Evolutionary conservation across 2,329 filamentous ascomycete genomes (phyloP).

Genomic region (Ceratocystis variospora): DNA sequence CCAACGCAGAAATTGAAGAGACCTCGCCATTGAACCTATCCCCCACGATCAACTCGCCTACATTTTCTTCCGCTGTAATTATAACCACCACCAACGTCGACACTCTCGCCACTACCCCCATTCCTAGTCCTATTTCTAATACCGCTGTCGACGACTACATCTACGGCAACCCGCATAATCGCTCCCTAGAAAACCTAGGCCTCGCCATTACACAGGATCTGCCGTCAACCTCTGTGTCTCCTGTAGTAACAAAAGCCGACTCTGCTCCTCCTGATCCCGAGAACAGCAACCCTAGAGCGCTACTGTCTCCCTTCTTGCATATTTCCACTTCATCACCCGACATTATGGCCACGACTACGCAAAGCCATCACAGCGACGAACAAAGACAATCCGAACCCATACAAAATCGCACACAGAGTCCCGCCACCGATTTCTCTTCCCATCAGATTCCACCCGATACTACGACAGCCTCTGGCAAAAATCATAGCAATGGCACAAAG

Average conservation of each 20-base stretch:
- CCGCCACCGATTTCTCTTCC: not conserved
- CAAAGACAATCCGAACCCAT: not conserved
- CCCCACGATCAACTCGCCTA: not conserved
- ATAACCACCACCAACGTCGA: not conserved
- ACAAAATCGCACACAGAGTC: not conserved
- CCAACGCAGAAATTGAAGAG: slow-evolving; percentile 17
- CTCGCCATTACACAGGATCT: not conserved
- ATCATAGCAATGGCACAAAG: slow-evolving; percentile 18
- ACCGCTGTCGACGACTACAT: not conserved
- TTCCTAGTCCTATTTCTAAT: too few relatives aligned
- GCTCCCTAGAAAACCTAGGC: not conserved
- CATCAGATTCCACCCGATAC: not conserved
- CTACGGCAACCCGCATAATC: slow-evolving; percentile 20
- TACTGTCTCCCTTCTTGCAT: not conserved
- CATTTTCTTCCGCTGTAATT: slow-evolving; percentile 5
- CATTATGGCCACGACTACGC: not conserved
- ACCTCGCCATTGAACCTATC: slow-evolving; percentile 15
- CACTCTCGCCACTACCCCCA: not conserved
- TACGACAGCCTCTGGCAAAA: not conserved
- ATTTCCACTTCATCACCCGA: not conserved
- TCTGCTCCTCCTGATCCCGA: not conserved
- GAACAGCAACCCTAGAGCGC: not conserved
- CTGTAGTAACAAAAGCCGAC: not conserved
- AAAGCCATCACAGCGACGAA: not conserved
- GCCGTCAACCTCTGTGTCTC: not conserved